Base-by-base conservation (phyloP, 805 yeast species). In the Metschnikowia reukaufii region DNA sequence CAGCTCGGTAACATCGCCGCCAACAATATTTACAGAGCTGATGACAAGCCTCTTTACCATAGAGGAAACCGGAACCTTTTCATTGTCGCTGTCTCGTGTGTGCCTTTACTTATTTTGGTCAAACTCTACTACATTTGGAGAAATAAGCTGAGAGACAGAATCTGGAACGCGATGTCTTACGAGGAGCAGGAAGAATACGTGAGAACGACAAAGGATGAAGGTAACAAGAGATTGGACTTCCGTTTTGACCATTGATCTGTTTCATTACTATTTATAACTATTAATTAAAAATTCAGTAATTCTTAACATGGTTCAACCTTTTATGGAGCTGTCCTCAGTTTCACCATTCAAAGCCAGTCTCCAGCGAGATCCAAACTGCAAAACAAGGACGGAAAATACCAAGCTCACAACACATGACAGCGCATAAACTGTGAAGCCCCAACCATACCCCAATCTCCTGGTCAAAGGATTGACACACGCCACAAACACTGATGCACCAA, bases 31-130 rank as follows among this genome's bases (percentile, higher is more conserved):
- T 85, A 84, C 62, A 63, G 83, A 39, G 59, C 60, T 1, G 75
- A 72, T 36, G 91, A 85, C 58, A 67, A 66, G 35, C 91, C 91
- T 1, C 57, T 72, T 29, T 86, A 86, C 58, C 72, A 72, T 33
- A 63, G 75, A 18, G 92, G 90, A 35, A 83, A 84, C 51, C 49
- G 53, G 13, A 68, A 59, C 17, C 65, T 78, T 50, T 53, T 55
- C 29, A 40, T 44, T 13, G 65, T 73, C 39, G 68, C 66, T 0
- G 52, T 72, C 13, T 73, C 42, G 15, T 35, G 48, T 17, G 29
- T 54, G 15, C 58, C 59, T 1, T 20, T 49, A 12, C 45, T 54
- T 44, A 16, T 69, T 2, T 44, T 60, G 0, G 55, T 71, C 2
- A 72, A 72, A 45, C 46, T 33, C 12, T 76, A 74, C 58, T 77